phyloP scores from a whole-genome alignment of 2,329 filamentous ascomycete species.

The Orbilia brochopaga region DNA sequence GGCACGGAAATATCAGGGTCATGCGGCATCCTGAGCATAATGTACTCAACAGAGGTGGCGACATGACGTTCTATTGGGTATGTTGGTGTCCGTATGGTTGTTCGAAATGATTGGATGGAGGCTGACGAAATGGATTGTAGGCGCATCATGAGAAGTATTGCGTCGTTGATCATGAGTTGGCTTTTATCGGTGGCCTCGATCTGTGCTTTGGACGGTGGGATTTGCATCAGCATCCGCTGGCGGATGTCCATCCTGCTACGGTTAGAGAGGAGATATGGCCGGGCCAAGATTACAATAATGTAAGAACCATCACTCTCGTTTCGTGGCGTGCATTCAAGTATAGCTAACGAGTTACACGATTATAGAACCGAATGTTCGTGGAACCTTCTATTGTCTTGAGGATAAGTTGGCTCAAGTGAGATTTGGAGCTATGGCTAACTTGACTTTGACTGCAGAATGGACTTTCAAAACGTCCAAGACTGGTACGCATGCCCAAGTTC shows the following conservation, averaged over 20 bases:
- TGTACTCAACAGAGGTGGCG: constrained; percentile 86
- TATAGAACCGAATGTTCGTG: constrained; percentile 43
- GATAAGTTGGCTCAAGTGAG: constrained; percentile 68
- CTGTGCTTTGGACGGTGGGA: constrained; percentile 97
- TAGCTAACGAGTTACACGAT: constrained; percentile 3
- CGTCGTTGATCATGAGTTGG: constrained; percentile 86
- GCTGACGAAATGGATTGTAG: constrained; percentile 54
- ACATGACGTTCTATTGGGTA: constrained; percentile 94
- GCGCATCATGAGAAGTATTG: constrained; percentile 98
- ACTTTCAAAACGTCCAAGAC: constrained; percentile 87
- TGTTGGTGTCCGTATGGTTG: constrained; percentile 12
- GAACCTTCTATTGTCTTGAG: background rate
- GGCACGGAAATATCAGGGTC: constrained; percentile 84
- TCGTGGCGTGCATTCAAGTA: background rate
- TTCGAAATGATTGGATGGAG: constrained; percentile 12
- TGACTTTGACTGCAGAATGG: constrained; percentile 62
- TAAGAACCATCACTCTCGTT: constrained; percentile 7
- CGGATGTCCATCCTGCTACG: constrained; percentile 85
- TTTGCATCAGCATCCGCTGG: constrained; percentile 78
- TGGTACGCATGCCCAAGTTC: constrained; percentile 61
- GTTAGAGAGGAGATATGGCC: constrained; percentile 86
- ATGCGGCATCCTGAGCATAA: constrained; percentile 96
- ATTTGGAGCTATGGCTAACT: too few species aligned
- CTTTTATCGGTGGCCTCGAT: constrained; percentile 93
- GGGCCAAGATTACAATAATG: constrained; percentile 87